Conservation (phyloP, 2,329 filamentous ascomycete species). For the Fusarium proliferatum region DNA sequence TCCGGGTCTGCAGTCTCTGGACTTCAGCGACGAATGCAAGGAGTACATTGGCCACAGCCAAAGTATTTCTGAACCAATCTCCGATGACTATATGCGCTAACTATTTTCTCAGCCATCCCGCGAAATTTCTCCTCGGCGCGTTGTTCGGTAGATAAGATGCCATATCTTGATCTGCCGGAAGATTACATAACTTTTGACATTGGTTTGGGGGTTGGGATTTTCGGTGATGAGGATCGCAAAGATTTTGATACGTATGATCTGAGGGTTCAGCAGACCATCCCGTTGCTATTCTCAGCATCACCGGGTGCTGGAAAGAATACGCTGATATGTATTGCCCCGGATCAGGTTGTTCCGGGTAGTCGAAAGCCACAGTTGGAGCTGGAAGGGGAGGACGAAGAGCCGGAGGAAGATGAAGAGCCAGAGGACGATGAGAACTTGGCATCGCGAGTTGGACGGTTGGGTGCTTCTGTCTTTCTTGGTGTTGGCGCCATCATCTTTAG, state of each 20-base stretch:
- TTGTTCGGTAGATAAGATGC: background rate
- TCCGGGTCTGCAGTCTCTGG: accelerated
- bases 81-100: background rate
- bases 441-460: background rate
- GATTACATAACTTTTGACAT: background rate
- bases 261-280: background rate
- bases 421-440: background rate
- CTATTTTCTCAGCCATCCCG: accelerated
- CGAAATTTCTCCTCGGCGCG: background rate
- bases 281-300: background rate
- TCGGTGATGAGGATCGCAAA: background rate
- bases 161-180: background rate
- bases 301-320: background rate
- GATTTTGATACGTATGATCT: background rate
- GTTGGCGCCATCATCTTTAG: background rate
- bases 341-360: background rate
- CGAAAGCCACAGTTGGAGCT: background rate
- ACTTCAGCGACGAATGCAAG: background rate
- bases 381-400: background rate
- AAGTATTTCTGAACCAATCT: background rate
- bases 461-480: background rate
- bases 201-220: accelerated
- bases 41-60: accelerated
- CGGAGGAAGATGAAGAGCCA: background rate
- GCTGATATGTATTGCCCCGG: background rate